Evolutionary conservation across 2,329 filamentous ascomycete genomes (phyloP), one percentile per base, ranked within the genome.

Genomic region (Rutstroemia sp.): DNA sequence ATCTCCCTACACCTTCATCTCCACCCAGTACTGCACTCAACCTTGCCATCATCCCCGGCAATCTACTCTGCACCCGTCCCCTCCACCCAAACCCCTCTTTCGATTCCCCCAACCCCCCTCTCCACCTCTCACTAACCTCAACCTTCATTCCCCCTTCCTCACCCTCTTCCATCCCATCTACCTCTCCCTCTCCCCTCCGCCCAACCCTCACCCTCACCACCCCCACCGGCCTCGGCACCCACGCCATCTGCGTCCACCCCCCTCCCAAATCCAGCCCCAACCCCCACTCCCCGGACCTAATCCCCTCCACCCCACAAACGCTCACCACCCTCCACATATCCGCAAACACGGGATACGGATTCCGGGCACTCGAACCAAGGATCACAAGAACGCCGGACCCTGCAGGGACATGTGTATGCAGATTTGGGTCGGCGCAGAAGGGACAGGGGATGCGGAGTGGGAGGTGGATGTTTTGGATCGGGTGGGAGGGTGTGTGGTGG

Each of bases 31-130:
- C 8, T 1, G 51, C 57, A 44, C 50, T 38, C 34, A 64, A 48
- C 44, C 56, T 56, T 2, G 54, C 58, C n/a, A 62, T 39, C 58
- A 65, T 56, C 6, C 61, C 64, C 5, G 57, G 48, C 30, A 65
- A 61, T 19, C 60, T 54, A 23, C 57, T 62, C 21, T 27, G 21
- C 4, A 56, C 41, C 10, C 27, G 55, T 16, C 48, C 51, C 14
- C n/a, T 16, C 27, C 12, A 42, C 25, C 56, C 57, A 55, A 47
- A 59, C 9, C 48, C 50, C 48, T 48, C 45, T 4, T 25, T 21
- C 7, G 59, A 51, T 25, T 51, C 23, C 5, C 42, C 54, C 4
- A 37, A 21, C 3, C 34, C 48, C 12, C 42, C 49, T 12, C n/a
- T 16, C 21, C 21, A 54, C 8, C 23, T 16, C 14, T 27, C 9